Evolutionary conservation across 176 grass and related monocot species (phyloP), one percentile per base, ranked within the genome.

Genomic region (Luzula sylvatica): DNA sequence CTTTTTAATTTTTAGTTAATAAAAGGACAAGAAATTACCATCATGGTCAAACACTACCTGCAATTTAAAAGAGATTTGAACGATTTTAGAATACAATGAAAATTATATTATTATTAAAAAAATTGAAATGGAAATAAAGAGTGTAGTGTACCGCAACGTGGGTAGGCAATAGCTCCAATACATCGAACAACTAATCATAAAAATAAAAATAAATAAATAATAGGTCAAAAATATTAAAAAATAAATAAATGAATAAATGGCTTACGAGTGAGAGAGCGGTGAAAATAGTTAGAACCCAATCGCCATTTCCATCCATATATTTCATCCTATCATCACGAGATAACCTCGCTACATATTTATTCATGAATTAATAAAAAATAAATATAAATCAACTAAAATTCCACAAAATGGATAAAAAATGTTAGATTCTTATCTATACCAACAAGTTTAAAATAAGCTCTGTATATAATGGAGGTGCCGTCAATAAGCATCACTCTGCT

Each of bases 241-340:
- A 48, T 57, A 48, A 43, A 57, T 71, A 26, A 60, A 55, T 57
- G 3, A 25, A 42, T 47, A 32, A 20, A 38, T 20, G 22, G 40
- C 77, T 86, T 72, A 98, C 92, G 65, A 86, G 52, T 20, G 84
- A 89, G 43, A 96, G 67, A 71, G 81, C 85, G 60, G 72, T 82
- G 62, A 98, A 98, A 86, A 98, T 98, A 55, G 85, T 98, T 70
- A 98, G 70, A 68, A 98, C 85, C 85, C 92, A 98, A 74, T 98
- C 92, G 23, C 85, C 92, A 83, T 87, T 98, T 50, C 85, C 92
- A 77, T 98, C 92, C 67, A 85, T 84, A 86, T 89, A 78, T 66
- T 73, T 86, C 66, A 89, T 70, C 7, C 11, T 16, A 45, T 72
- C 49, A 50, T 86, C 92, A 62, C 82, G 84, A 35, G 78, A 86